Base-by-base conservation (phyloP, 352 stramenopile genomes). In the Albugo laibachii region DNA sequence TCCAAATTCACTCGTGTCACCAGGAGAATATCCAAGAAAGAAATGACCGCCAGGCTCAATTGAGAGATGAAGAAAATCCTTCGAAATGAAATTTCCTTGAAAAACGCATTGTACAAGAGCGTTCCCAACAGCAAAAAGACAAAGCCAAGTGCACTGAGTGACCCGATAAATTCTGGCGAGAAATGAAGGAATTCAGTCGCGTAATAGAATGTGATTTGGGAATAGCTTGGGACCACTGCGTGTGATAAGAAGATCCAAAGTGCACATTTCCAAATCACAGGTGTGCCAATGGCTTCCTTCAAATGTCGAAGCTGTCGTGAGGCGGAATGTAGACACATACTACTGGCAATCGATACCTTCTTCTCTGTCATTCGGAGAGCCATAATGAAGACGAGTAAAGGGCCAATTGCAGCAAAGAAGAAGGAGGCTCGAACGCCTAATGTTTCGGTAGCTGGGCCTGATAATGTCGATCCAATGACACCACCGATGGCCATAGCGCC, bases 161-260 rank as follows among this genome's bases (percentile, higher is more conserved):
- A 70, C 20, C 91, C 93, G 16, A 98, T 63, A 59, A 98, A 97
- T 63, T 97, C 89, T 16, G 92, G 85, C 38, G 83, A 83, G 57
- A 98, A 95, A 50, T 86, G 62, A 36, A 98, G 72, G 39, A 97
- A 85, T 52, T 97, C 84, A 0, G 89, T 97, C 13, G 94, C 68
- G 53, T 96, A 98, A 58, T 95, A 97, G 47, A 98, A 94, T 49
- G 93, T 92, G 6, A 95, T 88, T 40, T 94, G 84, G 41, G 94
- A 95, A 54, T 87, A 93, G 19, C 85, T 91, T 8, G 93, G 93
- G 27, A 89, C 80, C 24, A 82, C 93, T 10, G 89, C 84, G 59
- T 94, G 80, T 45, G 89, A 97, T 1, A 97, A 59, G 54, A 97
- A 97, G 4, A 98, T 62, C 68, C 95, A 98, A 1, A 97, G 58